Percentiles rank a stretch among this genome's conserved stretches.
phyloP scores from a whole-genome alignment of 257 asterid genomes.

The Lantana camara region DNA sequence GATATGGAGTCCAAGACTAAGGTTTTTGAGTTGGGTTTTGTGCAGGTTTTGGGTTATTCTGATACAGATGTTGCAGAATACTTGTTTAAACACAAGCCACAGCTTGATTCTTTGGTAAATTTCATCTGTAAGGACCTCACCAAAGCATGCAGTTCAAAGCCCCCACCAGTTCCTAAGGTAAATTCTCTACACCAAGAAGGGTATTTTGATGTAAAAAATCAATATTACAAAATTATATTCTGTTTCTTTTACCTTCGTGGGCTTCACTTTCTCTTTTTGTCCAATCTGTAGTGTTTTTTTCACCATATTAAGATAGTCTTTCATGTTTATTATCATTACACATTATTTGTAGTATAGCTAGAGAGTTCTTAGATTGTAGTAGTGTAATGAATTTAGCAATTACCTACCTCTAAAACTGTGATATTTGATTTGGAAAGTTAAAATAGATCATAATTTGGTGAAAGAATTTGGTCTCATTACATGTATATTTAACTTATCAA shows the following conservation, averaged over 20 bases:
- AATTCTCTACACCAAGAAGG: not conserved
- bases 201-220: slow-evolving; percentile 6
- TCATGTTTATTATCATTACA: not conserved
- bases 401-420: too few species aligned
- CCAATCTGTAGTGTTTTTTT: not conserved
- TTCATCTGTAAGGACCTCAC: slow-evolving; percentile 88
- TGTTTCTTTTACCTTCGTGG: not conserved
- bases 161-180: slow-evolving; percentile 98
- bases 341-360: too few species aligned
- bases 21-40: slow-evolving; percentile 5
- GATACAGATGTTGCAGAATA: slow-evolving; percentile 97
- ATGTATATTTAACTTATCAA: too few species aligned
- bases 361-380: too few species aligned
- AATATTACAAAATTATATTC: too few species aligned
- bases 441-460: too few species aligned
- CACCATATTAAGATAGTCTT: too few species aligned
- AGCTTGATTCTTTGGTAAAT: slow-evolving; percentile 55
- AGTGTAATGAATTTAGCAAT: too few species aligned
- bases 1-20: not conserved
- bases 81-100: slow-evolving; percentile 65
- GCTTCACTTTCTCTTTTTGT: not conserved
- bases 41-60: slow-evolving; percentile 93
- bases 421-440: too few species aligned
- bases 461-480: too few species aligned
- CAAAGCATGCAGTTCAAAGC: slow-evolving; percentile 71